A percentile compares a stretch with the other conserved stretches of the same genome.
Evolutionary conservation across 2,329 filamentous ascomycete genomes (phyloP).

Genomic region (Pseudogymnoascus sp.): DNA sequence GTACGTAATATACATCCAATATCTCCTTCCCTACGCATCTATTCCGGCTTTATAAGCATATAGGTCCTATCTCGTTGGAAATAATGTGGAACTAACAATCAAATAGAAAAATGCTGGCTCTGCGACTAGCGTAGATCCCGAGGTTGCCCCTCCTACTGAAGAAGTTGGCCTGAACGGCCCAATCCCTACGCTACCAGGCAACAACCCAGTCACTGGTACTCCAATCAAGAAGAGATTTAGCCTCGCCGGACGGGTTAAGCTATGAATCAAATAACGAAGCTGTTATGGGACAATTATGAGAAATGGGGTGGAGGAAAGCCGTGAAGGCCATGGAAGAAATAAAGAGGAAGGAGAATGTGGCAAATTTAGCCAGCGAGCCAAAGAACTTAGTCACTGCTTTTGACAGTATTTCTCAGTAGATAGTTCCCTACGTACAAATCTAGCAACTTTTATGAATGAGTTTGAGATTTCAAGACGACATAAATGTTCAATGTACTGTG

Average conservation of each 20-base stretch:
- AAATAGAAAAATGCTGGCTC: not conserved
- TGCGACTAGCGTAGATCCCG: not conserved
- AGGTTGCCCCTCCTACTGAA: slow-evolving; percentile 9
- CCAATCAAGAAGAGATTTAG: not conserved
- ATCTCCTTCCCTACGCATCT: not conserved
- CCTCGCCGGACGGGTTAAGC: not conserved
- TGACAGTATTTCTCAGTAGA: not conserved
- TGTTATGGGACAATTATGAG: not conserved
- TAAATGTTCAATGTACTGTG: not conserved
- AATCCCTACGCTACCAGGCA: slow-evolving; percentile 13
- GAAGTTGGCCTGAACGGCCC: slow-evolving; percentile 15
- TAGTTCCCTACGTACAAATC: not conserved
- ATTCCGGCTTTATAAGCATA: not conserved
- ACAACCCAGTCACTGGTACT: slow-evolving; percentile 10
- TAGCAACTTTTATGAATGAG: not conserved
- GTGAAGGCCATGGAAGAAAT: not conserved
- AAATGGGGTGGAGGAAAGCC: not conserved
- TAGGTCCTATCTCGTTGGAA: not conserved
- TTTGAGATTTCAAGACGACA: slow-evolving; percentile 11
- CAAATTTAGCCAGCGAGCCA: not conserved
- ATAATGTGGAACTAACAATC: not conserved
- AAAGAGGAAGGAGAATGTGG: not conserved
- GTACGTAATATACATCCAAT: not conserved
- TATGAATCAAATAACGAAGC: not conserved
- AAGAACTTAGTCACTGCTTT: not conserved